phyloP scores from a whole-genome alignment of 1,284 basidiomycete species.

The Gomphus bonarii region DNA sequence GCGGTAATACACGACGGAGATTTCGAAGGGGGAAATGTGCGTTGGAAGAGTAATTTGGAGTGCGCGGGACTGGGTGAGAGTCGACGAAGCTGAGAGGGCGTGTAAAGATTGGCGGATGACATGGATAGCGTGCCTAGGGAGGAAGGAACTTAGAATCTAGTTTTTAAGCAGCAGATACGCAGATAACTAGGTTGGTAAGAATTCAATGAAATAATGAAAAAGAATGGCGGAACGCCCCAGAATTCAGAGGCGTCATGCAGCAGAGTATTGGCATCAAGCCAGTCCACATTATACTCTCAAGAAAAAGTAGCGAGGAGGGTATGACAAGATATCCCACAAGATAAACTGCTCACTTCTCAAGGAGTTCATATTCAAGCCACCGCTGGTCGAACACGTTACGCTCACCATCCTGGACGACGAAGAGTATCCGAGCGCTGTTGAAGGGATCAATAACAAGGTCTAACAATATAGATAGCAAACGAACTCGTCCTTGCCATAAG shows the following conservation, averaged over 20 bases:
- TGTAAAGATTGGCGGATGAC: constrained; percentile 67
- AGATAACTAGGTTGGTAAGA: no score
- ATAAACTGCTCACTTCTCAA: constrained; percentile 47
- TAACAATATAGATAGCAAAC: constrained; percentile 10
- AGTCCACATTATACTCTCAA: no score
- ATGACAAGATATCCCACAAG: neutral
- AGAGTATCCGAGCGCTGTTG: constrained; percentile 58
- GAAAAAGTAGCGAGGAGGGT: no score
- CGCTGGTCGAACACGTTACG: constrained; percentile 96
- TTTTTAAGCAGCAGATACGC: neutral
- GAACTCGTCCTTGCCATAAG: constrained; percentile 54
- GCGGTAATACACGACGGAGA: constrained; percentile 82
- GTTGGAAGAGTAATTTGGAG: constrained; percentile 34
- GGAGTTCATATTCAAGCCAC: constrained; percentile 77
- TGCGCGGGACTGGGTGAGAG: constrained; percentile 31
- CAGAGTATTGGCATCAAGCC: no score
- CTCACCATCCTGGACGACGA: constrained; percentile 85
- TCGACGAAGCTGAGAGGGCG: constrained; percentile 45
- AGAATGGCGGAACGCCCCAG: no score
- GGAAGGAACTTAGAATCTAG: neutral
- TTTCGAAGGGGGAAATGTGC: constrained; percentile 36
- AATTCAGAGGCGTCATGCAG: no score
- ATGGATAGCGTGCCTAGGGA: constrained; percentile 5
- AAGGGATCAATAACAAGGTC: neutral
- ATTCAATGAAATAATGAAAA: no score